Base-by-base conservation (phyloP, 2,329 filamentous ascomycete species). In the Septoria petroselini region DNA sequence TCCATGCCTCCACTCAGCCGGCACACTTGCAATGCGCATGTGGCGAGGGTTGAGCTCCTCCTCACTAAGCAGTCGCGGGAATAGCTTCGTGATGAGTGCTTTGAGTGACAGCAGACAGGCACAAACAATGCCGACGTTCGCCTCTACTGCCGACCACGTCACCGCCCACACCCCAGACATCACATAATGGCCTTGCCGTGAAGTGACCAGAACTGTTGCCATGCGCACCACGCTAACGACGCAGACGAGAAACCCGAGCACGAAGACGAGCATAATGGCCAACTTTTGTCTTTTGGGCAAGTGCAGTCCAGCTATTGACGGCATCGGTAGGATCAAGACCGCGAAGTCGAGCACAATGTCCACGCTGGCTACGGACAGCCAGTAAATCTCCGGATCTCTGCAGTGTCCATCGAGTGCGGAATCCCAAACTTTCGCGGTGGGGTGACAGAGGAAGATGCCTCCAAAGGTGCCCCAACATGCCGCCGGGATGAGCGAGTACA, bases 301-400 rank as follows among this genome's bases (percentile, higher is more conserved):
- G 19, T 70, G 66, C 6, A 77, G 63, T 2, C 62, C 58, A 3
- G 62, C 55, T 14, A 76, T 62, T 5, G 70, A 68, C 2, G 71
- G 72, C 31, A 77, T 69, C 0, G 74, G 74, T 21, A 76, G 65
- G n/a, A 71, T 41, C 4, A 76, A 56, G 11, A 75, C 69, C 1
- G 65, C 62, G 14, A 76, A 55, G 51, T 76, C 74, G 3, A 73
- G 70, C 3, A 65, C 51, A 17, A 76, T 75, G 46, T 74, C 70
- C 59, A 73, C 66, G 9, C 62, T 64, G 0, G 73, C 71, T 27
- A 73, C 73, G 1, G 70, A 72, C 50, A 70, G 65, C 73, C 73
- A 75, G 30, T 76, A 66, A 0, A 59, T 63, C 15, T 70, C 64
- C 23, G 69, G 65, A 21, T 60, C 62, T 34, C 73, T 43, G 52